Evolutionary conservation across 176 grass and related monocot genomes (phyloP).

Genomic region (Avena sativa): DNA sequence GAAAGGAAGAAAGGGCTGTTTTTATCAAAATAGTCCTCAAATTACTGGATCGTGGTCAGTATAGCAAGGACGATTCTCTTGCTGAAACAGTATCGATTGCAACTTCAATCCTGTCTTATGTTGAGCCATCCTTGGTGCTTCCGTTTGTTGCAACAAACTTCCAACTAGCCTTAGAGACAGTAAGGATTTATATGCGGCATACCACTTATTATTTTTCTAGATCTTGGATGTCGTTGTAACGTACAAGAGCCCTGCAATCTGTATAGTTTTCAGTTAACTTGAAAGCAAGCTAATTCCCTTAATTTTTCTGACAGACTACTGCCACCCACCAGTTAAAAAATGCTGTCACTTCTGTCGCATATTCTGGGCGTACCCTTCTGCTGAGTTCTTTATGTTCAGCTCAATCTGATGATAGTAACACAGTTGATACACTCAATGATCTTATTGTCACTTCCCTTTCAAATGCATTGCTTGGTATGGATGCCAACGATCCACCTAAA

Average conservation of each 20-base stretch:
- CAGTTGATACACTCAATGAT: conserved; percentile 54
- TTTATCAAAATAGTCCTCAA: conserved; percentile 84
- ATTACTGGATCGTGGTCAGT: conserved; percentile 94
- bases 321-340: conserved; percentile 97
- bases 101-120: conserved; percentile 89
- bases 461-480: conserved; percentile 98
- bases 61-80: conserved; percentile 95
- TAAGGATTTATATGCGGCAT: conserved; percentile 54
- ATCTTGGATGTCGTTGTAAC: conserved; percentile 24
- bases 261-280: conserved; percentile 41
- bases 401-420: conserved; percentile 57
- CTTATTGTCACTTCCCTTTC: conserved; percentile 81
- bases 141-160: conserved; percentile 85
- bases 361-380: conserved; percentile 80
- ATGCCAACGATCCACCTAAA: conserved; percentile 98
- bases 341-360: conserved; percentile 93
- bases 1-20: conserved; percentile 70
- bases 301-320: conserved; percentile 70
- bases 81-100: conserved; percentile 86
- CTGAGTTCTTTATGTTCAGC: conserved; percentile 58
- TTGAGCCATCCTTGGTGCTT: conserved; percentile 88
- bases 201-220: conserved; percentile 31
- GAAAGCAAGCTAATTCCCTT: conserved; percentile 16
- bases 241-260: neutral
- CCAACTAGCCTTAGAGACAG: conserved; percentile 90